phyloP scores from a whole-genome alignment of 2,329 filamentous ascomycete genomes.

The Endothia cerciana region DNA sequence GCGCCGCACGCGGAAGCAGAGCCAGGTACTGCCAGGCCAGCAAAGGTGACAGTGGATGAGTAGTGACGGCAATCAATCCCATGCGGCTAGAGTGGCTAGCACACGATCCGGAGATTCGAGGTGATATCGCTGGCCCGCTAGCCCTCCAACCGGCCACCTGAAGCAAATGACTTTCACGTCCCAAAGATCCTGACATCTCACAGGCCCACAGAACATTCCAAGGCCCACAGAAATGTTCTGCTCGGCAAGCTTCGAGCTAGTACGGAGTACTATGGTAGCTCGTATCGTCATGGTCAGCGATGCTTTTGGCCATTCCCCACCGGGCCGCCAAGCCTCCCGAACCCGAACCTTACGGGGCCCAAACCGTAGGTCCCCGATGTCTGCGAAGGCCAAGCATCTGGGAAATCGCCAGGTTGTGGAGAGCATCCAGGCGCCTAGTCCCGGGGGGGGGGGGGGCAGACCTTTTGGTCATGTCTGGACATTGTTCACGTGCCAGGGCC shows the following conservation, averaged over 20 bases:
- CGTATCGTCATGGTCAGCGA: conserved; percentile 7
- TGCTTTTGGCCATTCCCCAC: neutral
- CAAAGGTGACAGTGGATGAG: neutral
- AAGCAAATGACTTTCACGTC: conserved; percentile 20
- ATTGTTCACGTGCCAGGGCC: conserved; percentile 19
- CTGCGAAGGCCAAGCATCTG: neutral
- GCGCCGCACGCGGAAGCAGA: conserved; percentile 7
- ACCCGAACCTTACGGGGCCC: conserved; percentile 4
- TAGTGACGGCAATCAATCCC: conserved; percentile 2
- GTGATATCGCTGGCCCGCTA: conserved; percentile 11
- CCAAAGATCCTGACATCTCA: conserved; percentile 26
- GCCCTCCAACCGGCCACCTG: conserved; percentile 14
- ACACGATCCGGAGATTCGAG: conserved; percentile 18
- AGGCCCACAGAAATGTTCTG: conserved; percentile 19
- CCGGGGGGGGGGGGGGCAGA: neutral
- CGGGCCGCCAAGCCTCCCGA: conserved; percentile 15
- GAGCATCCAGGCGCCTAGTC: neutral
- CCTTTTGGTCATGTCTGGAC: neutral
- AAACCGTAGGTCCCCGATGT: neutral
- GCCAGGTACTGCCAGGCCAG: neutral
- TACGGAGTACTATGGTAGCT: conserved; percentile 12
- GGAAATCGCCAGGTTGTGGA: neutral
- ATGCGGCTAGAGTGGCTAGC: conserved; percentile 7
- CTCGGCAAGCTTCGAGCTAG: neutral
- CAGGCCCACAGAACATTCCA: conserved; percentile 21